Evolutionary conservation across 2,329 filamentous ascomycete genomes (phyloP).

Genomic region (Pseudocercospora fijiensis): DNA sequence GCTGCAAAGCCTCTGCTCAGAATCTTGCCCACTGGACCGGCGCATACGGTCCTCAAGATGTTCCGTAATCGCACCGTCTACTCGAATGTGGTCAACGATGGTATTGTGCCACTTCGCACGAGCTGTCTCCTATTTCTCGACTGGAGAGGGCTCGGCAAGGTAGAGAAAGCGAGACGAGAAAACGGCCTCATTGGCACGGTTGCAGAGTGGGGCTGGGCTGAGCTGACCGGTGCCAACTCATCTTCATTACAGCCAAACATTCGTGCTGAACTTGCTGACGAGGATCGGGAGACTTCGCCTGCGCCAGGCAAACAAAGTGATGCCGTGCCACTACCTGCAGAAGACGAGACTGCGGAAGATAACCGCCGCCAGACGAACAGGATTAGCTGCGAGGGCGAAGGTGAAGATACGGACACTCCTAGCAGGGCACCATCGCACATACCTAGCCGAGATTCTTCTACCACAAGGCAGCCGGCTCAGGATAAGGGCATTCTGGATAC

Average conservation of each 20-base stretch:
- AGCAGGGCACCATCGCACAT: constrained; percentile 18
- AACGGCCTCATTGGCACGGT: constrained; percentile 90
- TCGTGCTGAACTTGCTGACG: constrained; percentile 25
- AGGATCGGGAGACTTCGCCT: constrained; percentile 33
- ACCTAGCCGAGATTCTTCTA: constrained; percentile 13
- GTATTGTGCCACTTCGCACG: constrained; percentile 90
- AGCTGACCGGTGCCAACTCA: constrained; percentile 72
- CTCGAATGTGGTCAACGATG: constrained; percentile 96
- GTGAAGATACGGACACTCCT: constrained; percentile 30
- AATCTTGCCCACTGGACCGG: constrained; percentile 87
- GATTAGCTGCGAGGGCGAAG: constrained; percentile 49
- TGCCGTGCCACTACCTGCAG: constrained; percentile 67
- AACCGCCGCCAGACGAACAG: constrained; percentile 31
- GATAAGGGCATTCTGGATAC: constrained; percentile 46
- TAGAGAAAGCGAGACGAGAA: constrained; percentile 90
- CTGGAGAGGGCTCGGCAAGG: constrained; percentile 88
- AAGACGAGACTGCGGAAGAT: constrained; percentile 66
- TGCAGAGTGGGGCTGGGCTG: constrained; percentile 91
- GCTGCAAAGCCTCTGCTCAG: constrained; percentile 85
- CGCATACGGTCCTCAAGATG: constrained; percentile 79
- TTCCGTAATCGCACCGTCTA: constrained; percentile 91
- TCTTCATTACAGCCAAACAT: constrained; percentile 50
- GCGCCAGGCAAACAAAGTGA: constrained; percentile 32
- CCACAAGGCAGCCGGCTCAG: constrained; percentile 12
- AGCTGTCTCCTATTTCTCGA: constrained; percentile 96